Evolutionary conservation across 2,329 filamentous ascomycete species (phyloP), one percentile per base, ranked within the genome.

Genomic region (Emericellopsis atlantica): DNA sequence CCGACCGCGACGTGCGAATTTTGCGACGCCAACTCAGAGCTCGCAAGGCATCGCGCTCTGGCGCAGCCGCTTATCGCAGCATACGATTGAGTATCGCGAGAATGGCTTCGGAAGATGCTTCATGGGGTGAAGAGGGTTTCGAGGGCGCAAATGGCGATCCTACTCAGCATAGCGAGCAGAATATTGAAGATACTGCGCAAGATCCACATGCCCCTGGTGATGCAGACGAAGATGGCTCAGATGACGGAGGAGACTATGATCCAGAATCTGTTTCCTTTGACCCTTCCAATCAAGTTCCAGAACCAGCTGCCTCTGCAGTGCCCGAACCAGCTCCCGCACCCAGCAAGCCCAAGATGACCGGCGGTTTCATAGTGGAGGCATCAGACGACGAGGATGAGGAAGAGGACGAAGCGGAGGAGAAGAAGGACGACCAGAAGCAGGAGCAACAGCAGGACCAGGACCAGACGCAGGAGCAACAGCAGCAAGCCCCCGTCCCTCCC

Each of bases 321-420:
- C 48, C 49, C 22, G 49, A 51, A 14, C 58, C 57, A 45, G 52
- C 49, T 41, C 49, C 51, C 44, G 31, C 54, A 5, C 49, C 59
- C 44, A 81, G 26, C 26, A 35, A 81, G 58, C 76, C 71, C 29
- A 76, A 75, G 57, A 74, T 68, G 45, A 68, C 71, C 21, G 74
- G 72, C 34, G 74, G 74, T 36, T 79, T 79, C 58, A 59, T 78
- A 53, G 66, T 77, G 50, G 72, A 70, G 54, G 74, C 71, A 41
- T 77, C 73, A 24, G 74, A 78, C 48, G 72, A 74, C 29, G 74
- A 76, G 49, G 73, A 74, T 4, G 54, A 61, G 23, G 50, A 50
- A 2, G 48, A 49, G 40, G 53, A 55, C 15, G 53, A 56, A 44
- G 49, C 55, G 43, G 49, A 43, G 41, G 45, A 46, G 44, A 45